Conservation (phyloP, 345 rosid genomes). For the Gossypium australe region DNA sequence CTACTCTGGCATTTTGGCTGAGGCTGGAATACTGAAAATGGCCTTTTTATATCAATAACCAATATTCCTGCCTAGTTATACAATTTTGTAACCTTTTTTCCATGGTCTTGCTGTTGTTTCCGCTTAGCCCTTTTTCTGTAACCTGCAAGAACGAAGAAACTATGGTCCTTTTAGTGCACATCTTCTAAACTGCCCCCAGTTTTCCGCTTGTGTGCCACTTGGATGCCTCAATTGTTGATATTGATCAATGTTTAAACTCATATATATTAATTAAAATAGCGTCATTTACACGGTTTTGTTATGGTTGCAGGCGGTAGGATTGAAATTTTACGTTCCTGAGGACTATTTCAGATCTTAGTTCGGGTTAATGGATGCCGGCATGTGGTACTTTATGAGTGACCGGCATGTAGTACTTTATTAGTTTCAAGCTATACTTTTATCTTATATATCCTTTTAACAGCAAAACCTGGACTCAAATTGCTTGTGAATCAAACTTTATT, state of each 20-base stretch:
- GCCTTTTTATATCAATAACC: not conserved
- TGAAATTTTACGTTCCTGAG: conserved; percentile 72
- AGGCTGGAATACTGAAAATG: not conserved
- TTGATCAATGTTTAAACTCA: not conserved
- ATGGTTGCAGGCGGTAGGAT: conserved; percentile 58
- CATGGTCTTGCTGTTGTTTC: not conserved
- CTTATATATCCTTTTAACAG: not conserved
- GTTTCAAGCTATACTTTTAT: not conserved
- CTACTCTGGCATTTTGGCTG: not conserved
- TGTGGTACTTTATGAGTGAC: not conserved
- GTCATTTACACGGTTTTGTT: not conserved
- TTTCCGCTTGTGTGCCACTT: not conserved
- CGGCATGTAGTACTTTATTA: not conserved
- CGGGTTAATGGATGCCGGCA: not conserved
- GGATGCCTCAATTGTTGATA: not conserved
- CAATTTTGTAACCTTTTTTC: not conserved
- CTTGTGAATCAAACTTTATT: not conserved
- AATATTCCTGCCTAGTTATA: not conserved
- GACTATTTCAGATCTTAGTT: conserved; percentile 48
- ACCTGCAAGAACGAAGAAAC: not conserved
- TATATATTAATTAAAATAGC: not conserved
- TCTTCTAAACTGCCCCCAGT: not conserved
- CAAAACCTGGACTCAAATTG: not conserved
- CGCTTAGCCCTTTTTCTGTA: not conserved
- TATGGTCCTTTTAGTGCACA: not conserved